Evolutionary conservation across 179 eudicot species (phyloP), one percentile per base, ranked within the genome.

Genomic region (Carnegiea gigantea): DNA sequence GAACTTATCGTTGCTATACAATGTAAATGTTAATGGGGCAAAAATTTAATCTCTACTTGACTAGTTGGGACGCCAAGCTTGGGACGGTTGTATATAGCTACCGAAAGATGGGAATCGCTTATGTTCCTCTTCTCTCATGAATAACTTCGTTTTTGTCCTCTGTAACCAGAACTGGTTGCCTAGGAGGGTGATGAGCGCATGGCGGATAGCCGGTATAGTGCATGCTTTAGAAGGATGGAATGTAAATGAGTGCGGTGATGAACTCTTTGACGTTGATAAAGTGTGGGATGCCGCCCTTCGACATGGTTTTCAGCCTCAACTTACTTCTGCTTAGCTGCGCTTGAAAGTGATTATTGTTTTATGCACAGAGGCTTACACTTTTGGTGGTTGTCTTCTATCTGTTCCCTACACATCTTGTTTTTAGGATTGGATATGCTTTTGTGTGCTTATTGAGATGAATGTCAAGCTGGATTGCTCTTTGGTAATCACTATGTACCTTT

Each of bases 151-250:
- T 72, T 72, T 75, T 54, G 44, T 75, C 28, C 17, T 53, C 6
- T 64, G 30, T 21, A 36, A 36, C 51, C 86, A 89, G 92, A 89
- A 89, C 74, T 89, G 92, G 92, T 79, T 89, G 79, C 90, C 90
- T 20, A 83, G 92, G 36, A 86, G 88, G 83, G 92, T 85, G 30
- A 88, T 86, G 89, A 89, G 92, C 24, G 92, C 92, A 3, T 83
- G 89, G 89, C 83, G 92, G 28, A 49, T 89, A 83, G 92, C 92
- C 5, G 92, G 92, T 28, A 89, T 89, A 81, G 21, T 89, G 67
- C 92, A 89, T 49, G 90, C 89, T 10, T 74, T 82, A 59, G 90
- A 89, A 64, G 88, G 83, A 77, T 89, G 90, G 90, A 78, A 82
- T 26, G 88, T 79, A 23, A 72, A 89, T 20, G 90, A 89, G 77